Percentiles rank a stretch among this genome's conserved stretches.
These are phyloP conservation scores for Parafenestella ontariensis DNA, from an alignment of 2,329 filamentous ascomycete genomes.

Conservation along the genomic window DNA sequence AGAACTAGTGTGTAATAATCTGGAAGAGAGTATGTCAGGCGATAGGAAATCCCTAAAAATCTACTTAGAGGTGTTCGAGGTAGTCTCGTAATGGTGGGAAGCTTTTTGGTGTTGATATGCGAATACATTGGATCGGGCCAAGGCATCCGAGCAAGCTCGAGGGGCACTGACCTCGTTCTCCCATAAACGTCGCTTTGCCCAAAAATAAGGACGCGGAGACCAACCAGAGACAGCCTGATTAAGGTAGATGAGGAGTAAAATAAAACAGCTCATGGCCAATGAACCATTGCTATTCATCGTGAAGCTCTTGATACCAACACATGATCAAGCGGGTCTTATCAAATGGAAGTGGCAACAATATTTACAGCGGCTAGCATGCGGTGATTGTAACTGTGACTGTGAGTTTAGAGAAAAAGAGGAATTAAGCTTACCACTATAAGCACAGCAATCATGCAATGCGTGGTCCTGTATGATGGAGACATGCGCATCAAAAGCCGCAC, in stretches of 20 bases:
- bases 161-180: background rate
- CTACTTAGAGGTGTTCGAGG: background rate
- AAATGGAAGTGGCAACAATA: background rate
- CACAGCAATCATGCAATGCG: background rate
- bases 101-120: background rate
- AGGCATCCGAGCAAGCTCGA: background rate
- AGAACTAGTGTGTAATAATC: no score
- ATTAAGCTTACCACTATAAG: background rate
- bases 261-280: background rate
- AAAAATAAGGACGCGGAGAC: background rate
- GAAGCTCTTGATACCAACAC: background rate
- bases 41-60: no score
- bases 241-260: background rate
- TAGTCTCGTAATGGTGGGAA: background rate
- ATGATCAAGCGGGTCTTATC: background rate
- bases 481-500: background rate
- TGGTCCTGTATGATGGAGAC: background rate
- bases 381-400: background rate
- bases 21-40: no score
- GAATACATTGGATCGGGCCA: background rate
- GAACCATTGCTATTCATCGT: background rate
- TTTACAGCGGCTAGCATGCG: background rate
- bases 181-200: background rate
- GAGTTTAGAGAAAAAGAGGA: background rate
- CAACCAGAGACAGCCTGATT: background rate